Evolutionary conservation across 2,329 filamentous ascomycete species (phyloP).

Genomic region (Myriosclerotinia curreyana): DNA sequence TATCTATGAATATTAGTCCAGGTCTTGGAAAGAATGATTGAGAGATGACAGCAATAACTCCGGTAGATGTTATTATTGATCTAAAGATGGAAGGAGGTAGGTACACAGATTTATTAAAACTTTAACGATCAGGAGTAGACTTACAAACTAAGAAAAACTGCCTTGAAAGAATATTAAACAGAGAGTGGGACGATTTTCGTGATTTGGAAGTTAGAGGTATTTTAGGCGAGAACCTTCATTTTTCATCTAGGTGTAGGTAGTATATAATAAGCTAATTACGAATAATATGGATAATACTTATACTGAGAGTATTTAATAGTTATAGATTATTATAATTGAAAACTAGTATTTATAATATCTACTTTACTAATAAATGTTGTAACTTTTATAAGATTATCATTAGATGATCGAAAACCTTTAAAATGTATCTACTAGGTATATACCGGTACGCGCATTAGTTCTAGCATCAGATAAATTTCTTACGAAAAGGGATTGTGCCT

Average conservation of each 20-base stretch:
- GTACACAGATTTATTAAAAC: neutral
- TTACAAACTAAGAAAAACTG: too few relatives aligned
- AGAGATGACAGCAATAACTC: neutral
- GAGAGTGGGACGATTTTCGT: too few relatives aligned
- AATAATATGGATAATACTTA: neutral
- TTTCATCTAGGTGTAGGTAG: neutral
- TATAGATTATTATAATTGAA: too few relatives aligned
- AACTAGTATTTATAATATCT: too few relatives aligned
- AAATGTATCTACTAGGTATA: neutral
- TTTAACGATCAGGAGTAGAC: too few relatives aligned
- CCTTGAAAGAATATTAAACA: too few relatives aligned
- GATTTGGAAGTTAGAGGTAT: neutral
- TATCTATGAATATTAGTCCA: neutral
- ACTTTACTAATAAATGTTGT: too few relatives aligned
- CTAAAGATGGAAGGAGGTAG: neutral
- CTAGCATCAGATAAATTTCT: neutral
- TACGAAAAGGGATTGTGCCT: slow-evolving; percentile 5
- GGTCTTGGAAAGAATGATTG: neutral
- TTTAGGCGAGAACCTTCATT: neutral
- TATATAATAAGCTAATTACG: neutral
- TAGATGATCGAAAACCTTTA: neutral
- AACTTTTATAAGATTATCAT: neutral
- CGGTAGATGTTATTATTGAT: neutral
- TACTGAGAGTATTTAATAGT: too few relatives aligned
- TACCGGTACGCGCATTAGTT: too few relatives aligned